phyloP scores from a whole-genome alignment of 2,329 filamentous ascomycete species.

The Corynespora cassiicola region DNA sequence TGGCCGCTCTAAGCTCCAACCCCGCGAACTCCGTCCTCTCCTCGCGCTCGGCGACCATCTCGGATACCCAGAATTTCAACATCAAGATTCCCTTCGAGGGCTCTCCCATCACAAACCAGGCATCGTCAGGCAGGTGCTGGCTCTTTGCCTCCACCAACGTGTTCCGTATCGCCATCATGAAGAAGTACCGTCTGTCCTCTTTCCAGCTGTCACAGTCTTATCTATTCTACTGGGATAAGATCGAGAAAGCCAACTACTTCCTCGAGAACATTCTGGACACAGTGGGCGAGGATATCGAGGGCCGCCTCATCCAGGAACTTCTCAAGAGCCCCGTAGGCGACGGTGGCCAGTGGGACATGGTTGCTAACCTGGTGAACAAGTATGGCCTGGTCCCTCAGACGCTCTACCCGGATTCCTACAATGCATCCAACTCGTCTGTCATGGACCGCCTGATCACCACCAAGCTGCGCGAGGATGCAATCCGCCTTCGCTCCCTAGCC shows the following conservation, averaged over 20 bases:
- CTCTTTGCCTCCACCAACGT: conserved; percentile 92
- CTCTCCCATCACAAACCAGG: conserved; percentile 83
- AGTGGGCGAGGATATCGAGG: conserved; percentile 71
- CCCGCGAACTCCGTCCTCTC: conserved; percentile 71
- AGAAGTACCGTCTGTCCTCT: conserved; percentile 75
- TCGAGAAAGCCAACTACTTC: conserved; percentile 91
- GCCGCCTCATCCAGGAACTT: conserved; percentile 74
- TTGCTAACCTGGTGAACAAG: conserved; percentile 82
- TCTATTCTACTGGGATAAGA: conserved; percentile 92
- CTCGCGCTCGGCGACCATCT: conserved; percentile 66
- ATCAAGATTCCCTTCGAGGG: conserved; percentile 83
- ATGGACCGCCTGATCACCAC: conserved; percentile 80
- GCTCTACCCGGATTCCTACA: conserved; percentile 83
- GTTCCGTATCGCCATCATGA: conserved; percentile 87
- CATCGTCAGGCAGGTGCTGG: conserved; percentile 85
- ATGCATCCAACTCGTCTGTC: conserved; percentile 71
- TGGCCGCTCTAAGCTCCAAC: conserved; percentile 73
- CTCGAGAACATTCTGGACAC: conserved; percentile 84
- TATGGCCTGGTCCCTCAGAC: conserved; percentile 86
- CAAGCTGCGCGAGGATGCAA: conserved; percentile 84
- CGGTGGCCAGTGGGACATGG: conserved; percentile 93
- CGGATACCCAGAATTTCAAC: conserved; percentile 83
- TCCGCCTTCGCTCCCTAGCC: conserved; percentile 70
- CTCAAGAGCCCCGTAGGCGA: conserved; percentile 74
- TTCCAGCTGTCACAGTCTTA: conserved; percentile 91